phyloP scores from a whole-genome alignment of 1,284 basidiomycete species.

The Veloporphyrellus conicus region DNA sequence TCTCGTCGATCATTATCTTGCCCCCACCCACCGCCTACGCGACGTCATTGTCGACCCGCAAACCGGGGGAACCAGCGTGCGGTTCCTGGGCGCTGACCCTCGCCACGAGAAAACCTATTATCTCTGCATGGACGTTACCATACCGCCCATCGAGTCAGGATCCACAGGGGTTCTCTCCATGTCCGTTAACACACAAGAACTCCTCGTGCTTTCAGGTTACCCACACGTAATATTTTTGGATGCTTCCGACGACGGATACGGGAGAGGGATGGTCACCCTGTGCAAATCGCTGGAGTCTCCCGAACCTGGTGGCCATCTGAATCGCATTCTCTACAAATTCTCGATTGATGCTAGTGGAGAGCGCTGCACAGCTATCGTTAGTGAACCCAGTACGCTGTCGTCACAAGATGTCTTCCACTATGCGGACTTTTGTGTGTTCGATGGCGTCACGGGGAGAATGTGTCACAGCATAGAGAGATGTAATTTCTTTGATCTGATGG shows the following conservation, averaged over 20 bases:
- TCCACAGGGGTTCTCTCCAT: slow-evolving; percentile 10
- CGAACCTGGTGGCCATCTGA: background rate
- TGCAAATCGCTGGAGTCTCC: background rate
- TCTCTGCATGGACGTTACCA: slow-evolving; percentile 16
- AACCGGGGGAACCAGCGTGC: slow-evolving; percentile 14
- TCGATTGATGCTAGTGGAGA: slow-evolving; percentile 21
- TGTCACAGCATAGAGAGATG: slow-evolving; percentile 8
- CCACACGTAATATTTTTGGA: slow-evolving; percentile 5
- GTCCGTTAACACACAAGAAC: slow-evolving; percentile 8
- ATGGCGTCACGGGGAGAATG: slow-evolving; percentile 22
- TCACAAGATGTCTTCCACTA: slow-evolving; percentile 8
- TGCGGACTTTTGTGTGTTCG: slow-evolving; percentile 10
- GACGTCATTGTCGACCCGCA: slow-evolving; percentile 9
- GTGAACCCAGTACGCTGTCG: slow-evolving; percentile 12
- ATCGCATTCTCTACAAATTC: slow-evolving; percentile 18
- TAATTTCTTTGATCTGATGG: slow-evolving; percentile 13
- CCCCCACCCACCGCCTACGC: slow-evolving; percentile 14
- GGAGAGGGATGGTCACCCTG: slow-evolving; percentile 18
- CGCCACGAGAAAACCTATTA: slow-evolving; percentile 3
- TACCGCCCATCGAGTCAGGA: slow-evolving; percentile 5
- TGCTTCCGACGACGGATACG: slow-evolving; percentile 19
- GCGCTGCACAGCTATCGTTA: slow-evolving; percentile 10
- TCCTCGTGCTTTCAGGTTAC: slow-evolving; percentile 18
- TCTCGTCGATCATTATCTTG: slow-evolving; percentile 3
- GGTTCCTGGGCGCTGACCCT: slow-evolving; percentile 8